These are phyloP conservation scores for Cercophora newfieldiana DNA, from an alignment of 495 filamentous ascomycete genomes.

Conservation along the genomic window DNA sequence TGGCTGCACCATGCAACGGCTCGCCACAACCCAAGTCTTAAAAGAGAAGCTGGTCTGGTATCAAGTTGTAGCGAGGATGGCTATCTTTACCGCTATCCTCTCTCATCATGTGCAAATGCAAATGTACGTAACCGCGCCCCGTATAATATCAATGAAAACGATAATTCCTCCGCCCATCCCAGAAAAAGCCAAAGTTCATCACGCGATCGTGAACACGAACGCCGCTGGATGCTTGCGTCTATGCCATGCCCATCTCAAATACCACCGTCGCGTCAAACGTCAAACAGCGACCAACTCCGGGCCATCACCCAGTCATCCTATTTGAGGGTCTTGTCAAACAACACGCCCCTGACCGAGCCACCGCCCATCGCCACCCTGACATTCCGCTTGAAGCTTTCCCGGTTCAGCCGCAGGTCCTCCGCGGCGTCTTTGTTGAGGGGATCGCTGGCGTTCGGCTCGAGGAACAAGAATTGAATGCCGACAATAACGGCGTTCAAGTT, in stretches of 20 bases:
- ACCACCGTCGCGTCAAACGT: neutral
- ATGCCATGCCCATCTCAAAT: constrained; percentile 14
- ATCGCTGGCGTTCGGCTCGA: constrained; percentile 94
- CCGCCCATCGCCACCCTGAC: constrained; percentile 81
- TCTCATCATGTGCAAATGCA: neutral
- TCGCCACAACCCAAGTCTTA: neutral
- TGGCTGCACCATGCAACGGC: neutral
- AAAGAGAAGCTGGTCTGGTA: neutral
- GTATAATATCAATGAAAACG: neutral
- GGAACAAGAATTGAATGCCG: constrained; percentile 95
- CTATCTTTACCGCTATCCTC: neutral
- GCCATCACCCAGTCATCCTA: neutral
- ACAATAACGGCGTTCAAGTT: constrained; percentile 97
- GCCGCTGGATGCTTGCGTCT: constrained; percentile 23
- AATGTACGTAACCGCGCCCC: neutral
- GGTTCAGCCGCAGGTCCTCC: constrained; percentile 79
- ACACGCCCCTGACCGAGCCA: constrained; percentile 67
- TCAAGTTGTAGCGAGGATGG: neutral
- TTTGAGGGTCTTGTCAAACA: constrained; percentile 71
- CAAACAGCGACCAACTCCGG: neutral
- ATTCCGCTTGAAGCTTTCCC: constrained; percentile 88
- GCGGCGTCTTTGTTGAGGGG: constrained; percentile 98
- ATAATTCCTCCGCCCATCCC: neutral
- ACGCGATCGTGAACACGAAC: constrained; percentile 25
- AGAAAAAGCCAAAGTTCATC: constrained; percentile 11